Conservation (phyloP, 345 rosid species). For the Pistacia atlantica region DNA sequence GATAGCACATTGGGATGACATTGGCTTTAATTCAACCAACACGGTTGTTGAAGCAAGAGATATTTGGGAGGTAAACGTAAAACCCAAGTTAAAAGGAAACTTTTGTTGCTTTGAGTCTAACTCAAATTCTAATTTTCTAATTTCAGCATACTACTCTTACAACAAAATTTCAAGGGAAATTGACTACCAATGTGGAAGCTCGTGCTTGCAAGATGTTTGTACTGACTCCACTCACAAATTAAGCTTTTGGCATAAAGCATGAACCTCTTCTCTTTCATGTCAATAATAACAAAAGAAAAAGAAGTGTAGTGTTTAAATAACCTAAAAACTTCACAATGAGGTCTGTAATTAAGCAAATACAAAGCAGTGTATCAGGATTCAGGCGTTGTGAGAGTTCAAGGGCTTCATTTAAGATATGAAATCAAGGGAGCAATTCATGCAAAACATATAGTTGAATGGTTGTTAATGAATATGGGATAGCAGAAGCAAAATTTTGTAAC, state of each 20-base stretch:
- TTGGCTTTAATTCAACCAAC: background rate
- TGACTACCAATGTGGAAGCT: background rate
- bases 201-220: slow-evolving; percentile 6
- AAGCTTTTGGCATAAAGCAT: background rate
- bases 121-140: background rate
- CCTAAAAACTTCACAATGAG: too few species aligned
- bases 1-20: slow-evolving; percentile 24
- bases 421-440: too few species aligned
- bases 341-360: background rate
- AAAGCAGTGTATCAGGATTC: background rate
- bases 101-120: background rate
- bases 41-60: slow-evolving; percentile 1
- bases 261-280: background rate
- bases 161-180: slow-evolving; percentile 8
- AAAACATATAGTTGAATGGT: too few species aligned
- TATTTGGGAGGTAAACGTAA: background rate
- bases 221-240: background rate
- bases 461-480: too few species aligned
- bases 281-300: background rate
- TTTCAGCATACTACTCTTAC: background rate
- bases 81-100: background rate
- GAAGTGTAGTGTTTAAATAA: too few species aligned
- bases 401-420: background rate
- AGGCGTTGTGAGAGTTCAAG: background rate
- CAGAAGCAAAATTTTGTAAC: too few species aligned